Base-by-base conservation (phyloP, 2,329 filamentous ascomycete species). In the Stachybotrys chlorohalonatus region DNA sequence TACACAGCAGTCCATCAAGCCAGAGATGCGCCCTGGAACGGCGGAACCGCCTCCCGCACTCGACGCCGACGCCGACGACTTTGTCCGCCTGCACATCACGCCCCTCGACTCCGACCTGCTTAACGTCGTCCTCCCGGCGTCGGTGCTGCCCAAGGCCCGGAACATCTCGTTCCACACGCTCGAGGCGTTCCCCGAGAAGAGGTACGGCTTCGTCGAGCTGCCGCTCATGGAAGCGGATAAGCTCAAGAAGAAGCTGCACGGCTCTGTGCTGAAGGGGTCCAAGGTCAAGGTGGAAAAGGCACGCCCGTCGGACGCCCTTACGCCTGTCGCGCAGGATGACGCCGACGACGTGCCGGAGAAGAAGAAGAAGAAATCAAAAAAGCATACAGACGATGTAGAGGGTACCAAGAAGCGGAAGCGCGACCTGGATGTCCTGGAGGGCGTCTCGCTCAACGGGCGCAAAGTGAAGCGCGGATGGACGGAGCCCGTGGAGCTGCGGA, bases 401-500 rank as follows among this genome's bases (percentile, higher is more conserved):
- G 51, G 56, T n/a, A 66, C 56, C 24, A 75, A 68, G 59, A 85
- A 80, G 67, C 70, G 75, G 52, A 83, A 81, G 64, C 74, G 74
- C 55, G 75, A 77, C 58, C 60, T 68, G 63, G 70, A 83, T 65
- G 69, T 83, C 11, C 66, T 83, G 62, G 64, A 78, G 62, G 94
- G 91, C 5, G 78, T 90, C 51, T 83, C 88, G 64, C 74, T 99
- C 46, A 77, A 83, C 16, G 86, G 83, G 50, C 83, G 92, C 61
- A 89, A 89, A 64, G 85, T 96, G 57, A 95, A 94, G 76, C 80
- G 92, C 57, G 92, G 91, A 6, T 96, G 92, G 92, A 93, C 89
- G 1, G 88, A 91, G 57, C 78, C 85, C 1, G 74, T 77, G 24
- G 74, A 75, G 17, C 71, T 75, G 56, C 76, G 75, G 60, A 74